Percentiles rank a stretch among this genome's conserved stretches.
phyloP scores from a whole-genome alignment of 2,329 filamentous ascomycete species.

The Aspergillus fumigatiaffinis region DNA sequence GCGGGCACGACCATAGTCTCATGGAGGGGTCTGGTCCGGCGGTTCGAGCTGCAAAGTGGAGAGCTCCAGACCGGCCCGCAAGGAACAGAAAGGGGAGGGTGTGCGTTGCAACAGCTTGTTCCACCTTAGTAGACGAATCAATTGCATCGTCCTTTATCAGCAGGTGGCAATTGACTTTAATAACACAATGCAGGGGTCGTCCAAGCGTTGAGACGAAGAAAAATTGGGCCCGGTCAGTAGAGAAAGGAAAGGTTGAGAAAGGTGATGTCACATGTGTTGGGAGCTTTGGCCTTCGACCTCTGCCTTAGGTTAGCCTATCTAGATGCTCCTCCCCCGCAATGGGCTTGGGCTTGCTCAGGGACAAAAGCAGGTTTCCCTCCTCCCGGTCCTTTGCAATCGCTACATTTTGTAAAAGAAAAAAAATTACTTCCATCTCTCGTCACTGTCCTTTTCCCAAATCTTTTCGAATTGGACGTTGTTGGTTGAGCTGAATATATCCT shows the following conservation, averaged over 20 bases:
- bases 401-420: not conserved
- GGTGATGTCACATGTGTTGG: conserved; percentile 14
- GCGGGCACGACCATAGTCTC: too few species aligned
- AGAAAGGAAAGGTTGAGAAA: conserved; percentile 5
- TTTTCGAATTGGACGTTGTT: not conserved
- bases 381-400: not conserved
- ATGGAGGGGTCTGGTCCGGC: not conserved
- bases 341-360: not conserved
- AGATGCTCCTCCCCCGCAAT: not conserved
- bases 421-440: not conserved
- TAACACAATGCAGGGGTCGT: not conserved
- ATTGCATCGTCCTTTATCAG: not conserved
- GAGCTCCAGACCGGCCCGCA: not conserved
- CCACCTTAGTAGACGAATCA: not conserved
- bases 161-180: not conserved
- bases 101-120: not conserved
- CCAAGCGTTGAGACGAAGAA: not conserved
- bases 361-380: not conserved
- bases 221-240: not conserved
- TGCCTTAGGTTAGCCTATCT: conserved; percentile 6
- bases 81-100: not conserved
- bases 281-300: conserved; percentile 5
- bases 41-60: not conserved
- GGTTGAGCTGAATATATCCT: not conserved
- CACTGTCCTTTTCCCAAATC: not conserved